Base-by-base conservation (phyloP, 1,284 basidiomycete genomes). In the Somion occarium region DNA sequence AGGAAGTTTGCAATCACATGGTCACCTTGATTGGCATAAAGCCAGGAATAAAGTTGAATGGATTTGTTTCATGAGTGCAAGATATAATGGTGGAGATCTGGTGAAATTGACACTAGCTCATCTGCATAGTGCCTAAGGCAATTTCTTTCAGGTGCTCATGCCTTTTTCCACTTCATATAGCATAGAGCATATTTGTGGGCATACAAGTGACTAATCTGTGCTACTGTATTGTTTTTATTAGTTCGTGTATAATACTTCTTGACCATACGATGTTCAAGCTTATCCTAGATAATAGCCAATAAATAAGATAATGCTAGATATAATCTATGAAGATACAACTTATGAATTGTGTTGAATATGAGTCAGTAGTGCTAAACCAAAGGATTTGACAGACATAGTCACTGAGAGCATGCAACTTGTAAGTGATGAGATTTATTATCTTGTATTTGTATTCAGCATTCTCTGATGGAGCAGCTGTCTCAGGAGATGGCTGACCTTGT, bases 341-440 rank as follows among this genome's bases (percentile, higher is more conserved):
- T 49, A 64, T 62, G 23, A 56, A 52, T 48, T 64, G 60, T 12
- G 61, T 63, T 9, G 52, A 51, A 49, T 58, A 65, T 11, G 50
- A 56, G 34, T 65, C 63, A 0, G 59, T 57, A 12, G 61, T 60
- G 1, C 64, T 64, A 46, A 56, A 53, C 18, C 39, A n/a, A 5
- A 44, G 49, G 22, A 65, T 62, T 1, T 46, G 41, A 3, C 12
- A 2, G 1, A 53, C 46, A 47, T 59, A 60, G 44, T 65, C 59
- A 3, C 56, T 57, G 1, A 65, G 46, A 0, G 54, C 24, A 49
- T 65, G 63, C 7, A 54, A 37, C 45, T 65, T 65, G 37, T 51
- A 59, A 4, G 61, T 62, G 5, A 24, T 24, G 7, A 63, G 22
- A 43, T 55, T 62, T 44, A 60, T 56, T 3, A 30, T 11, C 24